Evolutionary conservation across 805 yeast genomes (phyloP).

Genomic region (Teunomyces atbi): DNA sequence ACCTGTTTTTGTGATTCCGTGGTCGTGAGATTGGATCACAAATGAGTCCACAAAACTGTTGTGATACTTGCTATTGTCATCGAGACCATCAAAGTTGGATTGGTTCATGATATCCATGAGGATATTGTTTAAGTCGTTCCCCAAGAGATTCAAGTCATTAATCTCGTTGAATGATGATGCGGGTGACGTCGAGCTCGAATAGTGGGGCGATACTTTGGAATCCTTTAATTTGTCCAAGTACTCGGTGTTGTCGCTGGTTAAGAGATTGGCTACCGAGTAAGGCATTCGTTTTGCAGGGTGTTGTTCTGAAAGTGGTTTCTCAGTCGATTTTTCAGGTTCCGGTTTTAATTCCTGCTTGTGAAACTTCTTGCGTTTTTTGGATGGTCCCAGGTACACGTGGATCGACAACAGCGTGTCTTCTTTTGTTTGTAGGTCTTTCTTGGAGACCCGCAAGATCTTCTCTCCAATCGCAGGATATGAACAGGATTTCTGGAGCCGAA

Average conservation of each 20-base stretch:
- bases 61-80: background rate
- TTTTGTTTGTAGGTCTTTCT: conserved; percentile 8
- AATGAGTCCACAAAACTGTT: conserved; percentile 1
- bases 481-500: conserved; percentile 28
- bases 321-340: background rate
- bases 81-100: conserved; percentile 15
- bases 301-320: background rate
- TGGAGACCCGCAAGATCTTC: conserved; percentile 28
- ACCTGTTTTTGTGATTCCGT: background rate
- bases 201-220: background rate
- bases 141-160: conserved; percentile 34
- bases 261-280: background rate
- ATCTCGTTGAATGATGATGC: conserved; percentile 11
- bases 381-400: conserved; percentile 5
- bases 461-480: conserved; percentile 35
- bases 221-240: background rate
- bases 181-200: background rate
- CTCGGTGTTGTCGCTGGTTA: conserved; percentile 1
- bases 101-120: conserved; percentile 36
- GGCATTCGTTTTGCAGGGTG: background rate
- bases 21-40: background rate
- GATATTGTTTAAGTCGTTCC: conserved; percentile 36
- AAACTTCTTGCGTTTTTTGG: background rate
- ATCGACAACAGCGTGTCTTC: conserved; percentile 4
- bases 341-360: background rate